These are phyloP conservation scores for Harringtonia aguacate DNA, from an alignment of 2,329 filamentous ascomycete species.

Conservation along the genomic window DNA sequence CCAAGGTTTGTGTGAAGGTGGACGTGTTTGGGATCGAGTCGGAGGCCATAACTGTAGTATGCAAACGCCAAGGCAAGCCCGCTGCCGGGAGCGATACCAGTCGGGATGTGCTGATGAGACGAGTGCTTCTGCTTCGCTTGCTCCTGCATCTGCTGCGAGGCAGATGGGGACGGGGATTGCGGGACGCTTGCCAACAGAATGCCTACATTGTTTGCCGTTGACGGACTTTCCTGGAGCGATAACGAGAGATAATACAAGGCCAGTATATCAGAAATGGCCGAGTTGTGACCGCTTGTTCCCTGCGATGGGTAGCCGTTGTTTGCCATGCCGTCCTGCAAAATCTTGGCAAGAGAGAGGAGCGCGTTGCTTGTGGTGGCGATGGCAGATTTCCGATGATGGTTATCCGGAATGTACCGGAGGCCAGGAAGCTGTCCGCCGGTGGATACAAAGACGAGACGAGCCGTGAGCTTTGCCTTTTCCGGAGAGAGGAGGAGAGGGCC, in stretches of 20 bases:
- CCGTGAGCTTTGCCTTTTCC: conserved; percentile 72
- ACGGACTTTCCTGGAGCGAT: conserved; percentile 89
- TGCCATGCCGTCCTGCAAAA: conserved; percentile 93
- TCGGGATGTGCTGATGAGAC: conserved; percentile 41
- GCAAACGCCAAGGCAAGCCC: conserved; percentile 79
- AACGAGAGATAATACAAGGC: conserved; percentile 92
- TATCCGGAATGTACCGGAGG: conserved; percentile 59
- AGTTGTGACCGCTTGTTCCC: conserved; percentile 48
- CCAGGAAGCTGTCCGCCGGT: conserved; percentile 68
- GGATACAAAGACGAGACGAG: conserved; percentile 68
- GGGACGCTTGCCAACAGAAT: conserved; percentile 94
- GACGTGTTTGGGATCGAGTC: conserved; percentile 78
- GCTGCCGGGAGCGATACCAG: conserved; percentile 71
- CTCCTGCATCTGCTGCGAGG: conserved; percentile 1
- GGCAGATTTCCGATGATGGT: conserved; percentile 64
- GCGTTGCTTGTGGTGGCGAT: conserved; percentile 94
- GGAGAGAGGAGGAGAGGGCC: conserved; percentile 73
- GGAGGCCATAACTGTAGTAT: conserved; percentile 91
- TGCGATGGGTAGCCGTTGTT: conserved; percentile 44
- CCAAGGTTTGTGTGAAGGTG: conserved; percentile 96
- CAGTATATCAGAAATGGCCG: conserved; percentile 82
- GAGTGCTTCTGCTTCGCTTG: not conserved
- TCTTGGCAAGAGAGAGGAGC: conserved; percentile 87
- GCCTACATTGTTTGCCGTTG: conserved; percentile 95
- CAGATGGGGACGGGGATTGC: conserved; percentile 31